Percentiles rank a stretch among this genome's conserved stretches.
These are phyloP conservation scores for Alternaria gaisen DNA, from an alignment of 2,329 filamentous ascomycete species.

Conservation along the genomic window DNA sequence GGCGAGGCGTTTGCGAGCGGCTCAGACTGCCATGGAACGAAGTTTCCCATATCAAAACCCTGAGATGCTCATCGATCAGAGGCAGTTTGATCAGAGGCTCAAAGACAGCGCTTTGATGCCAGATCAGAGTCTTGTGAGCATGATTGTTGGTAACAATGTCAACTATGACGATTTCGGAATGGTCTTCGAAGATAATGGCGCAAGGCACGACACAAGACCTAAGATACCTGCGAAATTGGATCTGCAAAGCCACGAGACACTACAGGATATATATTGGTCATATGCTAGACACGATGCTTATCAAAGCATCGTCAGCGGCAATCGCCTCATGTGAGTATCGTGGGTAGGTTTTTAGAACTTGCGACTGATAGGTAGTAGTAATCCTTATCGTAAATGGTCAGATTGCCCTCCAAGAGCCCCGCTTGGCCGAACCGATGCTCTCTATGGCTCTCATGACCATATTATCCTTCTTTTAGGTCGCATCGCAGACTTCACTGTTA, in stretches of 20 bases:
- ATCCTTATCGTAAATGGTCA: slow-evolving; percentile 83
- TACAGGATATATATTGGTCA: slow-evolving; percentile 94
- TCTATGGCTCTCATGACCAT: slow-evolving; percentile 91
- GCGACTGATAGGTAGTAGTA: slow-evolving; percentile 60
- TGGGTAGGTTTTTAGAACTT: not conserved
- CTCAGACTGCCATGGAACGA: slow-evolving; percentile 54
- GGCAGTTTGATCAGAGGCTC: slow-evolving; percentile 37
- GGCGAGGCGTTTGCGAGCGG: slow-evolving; percentile 71
- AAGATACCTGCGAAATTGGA: slow-evolving; percentile 58
- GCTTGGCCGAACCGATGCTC: slow-evolving; percentile 77
- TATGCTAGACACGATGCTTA: slow-evolving; percentile 94
- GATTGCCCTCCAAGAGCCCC: slow-evolving; percentile 86
- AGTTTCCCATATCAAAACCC: slow-evolving; percentile 44
- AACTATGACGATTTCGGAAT: slow-evolving; percentile 67
- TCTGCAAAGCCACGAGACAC: slow-evolving; percentile 79
- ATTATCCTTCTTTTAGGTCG: slow-evolving; percentile 82
- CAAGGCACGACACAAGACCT: slow-evolving; percentile 49
- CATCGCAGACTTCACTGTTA: slow-evolving; percentile 78
- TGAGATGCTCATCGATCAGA: slow-evolving; percentile 43
- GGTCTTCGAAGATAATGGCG: slow-evolving; percentile 52
- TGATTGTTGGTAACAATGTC: slow-evolving; percentile 65
- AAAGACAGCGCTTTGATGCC: slow-evolving; percentile 58
- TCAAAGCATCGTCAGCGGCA: slow-evolving; percentile 88
- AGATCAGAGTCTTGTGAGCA: slow-evolving; percentile 64
- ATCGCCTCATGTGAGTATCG: slow-evolving; percentile 77